Conservation (phyloP, 2,329 filamentous ascomycete genomes). For the Plectosphaerella cucumerina region DNA sequence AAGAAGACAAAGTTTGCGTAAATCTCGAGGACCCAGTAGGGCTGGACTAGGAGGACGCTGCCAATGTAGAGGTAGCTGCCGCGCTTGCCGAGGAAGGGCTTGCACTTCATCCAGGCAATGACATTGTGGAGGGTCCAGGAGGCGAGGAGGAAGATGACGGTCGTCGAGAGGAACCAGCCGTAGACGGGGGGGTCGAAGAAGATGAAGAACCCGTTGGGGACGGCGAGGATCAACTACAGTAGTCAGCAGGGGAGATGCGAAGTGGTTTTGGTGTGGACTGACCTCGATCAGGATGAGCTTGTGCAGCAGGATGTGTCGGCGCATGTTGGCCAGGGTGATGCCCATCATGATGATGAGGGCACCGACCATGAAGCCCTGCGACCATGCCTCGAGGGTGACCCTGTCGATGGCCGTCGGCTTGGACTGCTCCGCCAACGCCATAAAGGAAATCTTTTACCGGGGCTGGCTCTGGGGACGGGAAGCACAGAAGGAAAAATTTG, state of each 20-base stretch:
- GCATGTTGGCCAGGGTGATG: conserved; percentile 46
- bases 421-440: not conserved
- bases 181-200: conserved; percentile 49
- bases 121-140: conserved; percentile 63
- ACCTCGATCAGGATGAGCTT: conserved; percentile 47
- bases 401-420: conserved; percentile 10
- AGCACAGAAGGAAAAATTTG: too few relatives aligned
- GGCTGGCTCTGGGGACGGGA: too few relatives aligned
- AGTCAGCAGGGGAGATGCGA: not conserved
- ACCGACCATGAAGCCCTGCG: conserved; percentile 43
- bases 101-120: conserved; percentile 64
- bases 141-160: conserved; percentile 56
- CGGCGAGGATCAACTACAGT: conserved; percentile 46
- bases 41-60: conserved; percentile 54
- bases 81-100: conserved; percentile 49
- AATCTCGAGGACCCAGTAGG: conserved; percentile 63
- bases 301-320: conserved; percentile 38
- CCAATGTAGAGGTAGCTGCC: conserved; percentile 53
- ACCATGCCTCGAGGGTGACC: conserved; percentile 39
- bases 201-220: conserved; percentile 55
- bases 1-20: conserved; percentile 64
- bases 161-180: conserved; percentile 60
- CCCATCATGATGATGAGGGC: conserved; percentile 42
- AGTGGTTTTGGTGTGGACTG: conserved; percentile 2
- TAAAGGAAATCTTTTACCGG: not conserved